Percentiles rank a stretch among this genome's conserved stretches.
These are phyloP conservation scores for Metschnikowia borealis DNA, from an alignment of 805 yeast genomes.

Conservation along the genomic window DNA sequence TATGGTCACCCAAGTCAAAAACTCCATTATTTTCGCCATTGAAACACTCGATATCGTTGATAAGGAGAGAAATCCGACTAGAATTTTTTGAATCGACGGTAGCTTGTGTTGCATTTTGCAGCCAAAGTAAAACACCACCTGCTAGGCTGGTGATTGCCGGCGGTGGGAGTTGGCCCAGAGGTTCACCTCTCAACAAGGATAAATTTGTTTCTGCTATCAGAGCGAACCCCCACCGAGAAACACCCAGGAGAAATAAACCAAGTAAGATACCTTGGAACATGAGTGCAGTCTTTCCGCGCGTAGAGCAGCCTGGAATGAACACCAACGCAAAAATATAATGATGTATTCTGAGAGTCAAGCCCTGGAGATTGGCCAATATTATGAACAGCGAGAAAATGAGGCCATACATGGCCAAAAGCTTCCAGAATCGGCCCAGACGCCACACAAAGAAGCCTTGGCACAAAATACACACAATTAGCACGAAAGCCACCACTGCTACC, in stretches of 20 bases:
- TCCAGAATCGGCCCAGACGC: conserved; percentile 66
- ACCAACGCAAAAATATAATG: conserved; percentile 73
- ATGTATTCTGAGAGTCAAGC: conserved; percentile 73
- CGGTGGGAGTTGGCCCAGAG: conserved; percentile 51
- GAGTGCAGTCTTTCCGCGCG: conserved; percentile 65
- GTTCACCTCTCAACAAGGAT: conserved; percentile 69
- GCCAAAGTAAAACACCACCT: conserved; percentile 39
- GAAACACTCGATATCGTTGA: conserved; percentile 77
- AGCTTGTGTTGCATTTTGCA: conserved; percentile 1
- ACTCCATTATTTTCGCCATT: conserved; percentile 46
- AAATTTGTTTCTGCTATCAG: conserved; percentile 76
- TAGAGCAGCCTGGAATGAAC: conserved; percentile 79
- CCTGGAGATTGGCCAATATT: conserved; percentile 43
- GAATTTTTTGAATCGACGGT: conserved; percentile 9
- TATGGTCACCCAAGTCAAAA: conserved; percentile 31
- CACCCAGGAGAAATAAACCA: conserved; percentile 80
- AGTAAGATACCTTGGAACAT: conserved; percentile 79
- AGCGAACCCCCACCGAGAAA: conserved; percentile 91
- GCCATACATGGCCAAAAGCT: conserved; percentile 56
- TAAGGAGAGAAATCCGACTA: conserved; percentile 54
- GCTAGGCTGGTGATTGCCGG: conserved; percentile 43
- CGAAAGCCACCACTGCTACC: conserved; percentile 45
- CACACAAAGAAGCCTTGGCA: conserved; percentile 78
- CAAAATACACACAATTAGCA: conserved; percentile 49
- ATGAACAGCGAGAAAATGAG: conserved; percentile 40